Evolutionary conservation across 1,284 basidiomycete species (phyloP).

Genomic region (Sporisorium sorghi): DNA sequence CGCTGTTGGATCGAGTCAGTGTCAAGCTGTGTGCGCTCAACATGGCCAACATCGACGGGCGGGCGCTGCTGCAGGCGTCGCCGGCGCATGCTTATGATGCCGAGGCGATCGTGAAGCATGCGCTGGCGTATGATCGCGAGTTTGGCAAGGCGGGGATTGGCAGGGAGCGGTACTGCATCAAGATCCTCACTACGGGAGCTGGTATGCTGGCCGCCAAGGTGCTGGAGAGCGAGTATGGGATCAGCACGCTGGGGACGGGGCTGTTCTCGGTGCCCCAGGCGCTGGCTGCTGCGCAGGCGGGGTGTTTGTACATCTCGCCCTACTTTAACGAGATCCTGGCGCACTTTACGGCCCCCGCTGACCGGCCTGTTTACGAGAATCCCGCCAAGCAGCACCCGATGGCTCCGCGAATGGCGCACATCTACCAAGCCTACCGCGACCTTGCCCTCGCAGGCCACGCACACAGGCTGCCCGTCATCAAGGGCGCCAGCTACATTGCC

Average conservation of each 20-base stretch:
- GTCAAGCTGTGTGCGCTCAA: constrained; percentile 35
- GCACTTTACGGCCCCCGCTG: constrained; percentile 50
- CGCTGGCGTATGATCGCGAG: constrained; percentile 32
- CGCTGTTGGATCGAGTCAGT: constrained; percentile 27
- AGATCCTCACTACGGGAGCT: constrained; percentile 68
- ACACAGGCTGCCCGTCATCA: constrained; percentile 27
- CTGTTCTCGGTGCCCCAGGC: constrained; percentile 68
- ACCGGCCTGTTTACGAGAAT: constrained; percentile 22
- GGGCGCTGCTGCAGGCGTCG: constrained; percentile 34
- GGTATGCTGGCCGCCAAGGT: constrained; percentile 65
- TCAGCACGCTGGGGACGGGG: constrained; percentile 67
- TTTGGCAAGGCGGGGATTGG: constrained; percentile 24
- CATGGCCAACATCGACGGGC: constrained; percentile 29
- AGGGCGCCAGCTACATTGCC: constrained; percentile 32
- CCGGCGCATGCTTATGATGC: constrained; percentile 33
- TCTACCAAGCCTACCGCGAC: constrained; percentile 40
- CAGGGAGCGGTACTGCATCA: constrained; percentile 67
- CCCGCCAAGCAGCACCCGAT: constrained; percentile 37
- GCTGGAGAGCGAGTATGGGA: constrained; percentile 57
- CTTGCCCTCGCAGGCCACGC: not conserved
- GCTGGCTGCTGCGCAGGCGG: constrained; percentile 67
- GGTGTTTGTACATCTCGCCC: constrained; percentile 66
- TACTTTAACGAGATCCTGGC: constrained; percentile 69
- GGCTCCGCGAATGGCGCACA: constrained; percentile 37
- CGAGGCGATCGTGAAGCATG: constrained; percentile 28